Percentiles rank a stretch among this genome's conserved stretches.
These are phyloP conservation scores for Thermochaetoides thermophila DNA, from an alignment of 495 filamentous ascomycete genomes.

Conservation along the genomic window DNA sequence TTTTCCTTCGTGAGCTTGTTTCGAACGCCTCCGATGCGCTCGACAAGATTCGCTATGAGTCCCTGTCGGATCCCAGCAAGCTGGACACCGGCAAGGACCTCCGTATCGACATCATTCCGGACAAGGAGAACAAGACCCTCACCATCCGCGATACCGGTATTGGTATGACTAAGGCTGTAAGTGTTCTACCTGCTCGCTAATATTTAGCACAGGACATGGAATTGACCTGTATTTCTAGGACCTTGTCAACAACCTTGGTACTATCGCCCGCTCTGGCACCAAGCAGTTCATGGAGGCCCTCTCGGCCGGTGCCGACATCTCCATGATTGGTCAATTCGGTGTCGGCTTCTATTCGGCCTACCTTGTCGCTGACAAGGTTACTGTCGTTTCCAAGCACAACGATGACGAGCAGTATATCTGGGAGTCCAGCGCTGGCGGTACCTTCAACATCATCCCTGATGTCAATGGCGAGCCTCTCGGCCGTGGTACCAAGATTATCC, in stretches of 20 bases:
- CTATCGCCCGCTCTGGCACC: constrained; percentile 95
- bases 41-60: constrained; percentile 99
- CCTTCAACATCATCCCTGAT: constrained; percentile 85
- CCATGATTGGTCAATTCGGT: constrained; percentile 99
- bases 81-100: constrained; percentile 94
- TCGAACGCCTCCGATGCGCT: constrained; percentile 97
- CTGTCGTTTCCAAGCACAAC: constrained; percentile 94
- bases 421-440: constrained; percentile 95
- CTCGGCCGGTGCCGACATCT: constrained; percentile 95
- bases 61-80: constrained; percentile 91
- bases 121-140: constrained; percentile 93
- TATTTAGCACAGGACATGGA: background rate
- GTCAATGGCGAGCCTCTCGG: constrained; percentile 81
- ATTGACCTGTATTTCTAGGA: constrained; percentile 41
- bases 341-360: constrained; percentile 99
- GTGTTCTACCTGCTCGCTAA: constrained; percentile 21
- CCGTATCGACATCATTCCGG: constrained; percentile 92
- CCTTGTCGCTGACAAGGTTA: constrained; percentile 93
- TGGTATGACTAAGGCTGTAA: constrained; percentile 99
- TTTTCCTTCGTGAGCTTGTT: constrained; percentile 94
- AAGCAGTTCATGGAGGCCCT: constrained; percentile 99
- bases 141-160: constrained; percentile 96
- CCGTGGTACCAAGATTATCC: constrained; percentile 94
- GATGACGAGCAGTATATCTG: constrained; percentile 99
- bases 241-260: constrained; percentile 98